These are phyloP conservation scores for Diplocarpon mali DNA, from an alignment of 2,329 filamentous ascomycete species.

Conservation along the genomic window DNA sequence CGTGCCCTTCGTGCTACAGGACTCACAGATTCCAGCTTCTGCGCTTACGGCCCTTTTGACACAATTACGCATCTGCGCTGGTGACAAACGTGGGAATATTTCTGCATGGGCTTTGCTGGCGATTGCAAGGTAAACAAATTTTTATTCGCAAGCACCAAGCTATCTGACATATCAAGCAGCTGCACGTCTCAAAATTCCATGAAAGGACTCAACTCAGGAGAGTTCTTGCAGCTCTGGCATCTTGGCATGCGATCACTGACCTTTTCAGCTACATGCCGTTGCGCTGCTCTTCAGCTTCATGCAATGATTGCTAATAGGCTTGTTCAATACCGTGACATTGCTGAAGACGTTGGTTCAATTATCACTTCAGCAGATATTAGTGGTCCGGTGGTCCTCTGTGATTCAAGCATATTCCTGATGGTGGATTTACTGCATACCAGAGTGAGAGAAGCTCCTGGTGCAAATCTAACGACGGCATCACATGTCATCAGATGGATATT, in stretches of 20 bases:
- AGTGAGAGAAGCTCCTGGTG: slow-evolving; percentile 56
- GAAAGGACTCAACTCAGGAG: slow-evolving; percentile 29
- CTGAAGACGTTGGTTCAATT: slow-evolving; percentile 60
- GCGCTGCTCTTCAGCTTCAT: slow-evolving; percentile 60
- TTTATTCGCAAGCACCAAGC: background rate
- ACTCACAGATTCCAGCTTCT: slow-evolving; percentile 35
- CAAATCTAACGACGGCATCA: slow-evolving; percentile 55
- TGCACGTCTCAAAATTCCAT: slow-evolving; percentile 36
- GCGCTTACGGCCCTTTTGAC: slow-evolving; percentile 45
- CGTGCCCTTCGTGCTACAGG: slow-evolving; percentile 38
- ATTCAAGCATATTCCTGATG: slow-evolving; percentile 68
- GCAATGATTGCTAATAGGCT: slow-evolving; percentile 54
- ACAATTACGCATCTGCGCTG: slow-evolving; percentile 45
- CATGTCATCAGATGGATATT: slow-evolving; percentile 74
- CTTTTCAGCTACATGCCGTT: slow-evolving; percentile 59
- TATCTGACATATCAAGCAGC: slow-evolving; percentile 27
- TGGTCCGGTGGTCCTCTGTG: slow-evolving; percentile 68
- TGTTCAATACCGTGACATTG: slow-evolving; percentile 55
- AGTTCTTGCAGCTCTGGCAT: slow-evolving; percentile 70
- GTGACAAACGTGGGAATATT: slow-evolving; percentile 56
- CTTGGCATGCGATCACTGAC: slow-evolving; percentile 59
- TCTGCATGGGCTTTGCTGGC: slow-evolving; percentile 78
- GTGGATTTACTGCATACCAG: slow-evolving; percentile 53
- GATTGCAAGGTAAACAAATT: slow-evolving; percentile 55
- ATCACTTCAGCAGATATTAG: slow-evolving; percentile 69